Evolutionary conservation across 208 protist species (phyloP).

Genomic region (Strigomonas galati): DNA sequence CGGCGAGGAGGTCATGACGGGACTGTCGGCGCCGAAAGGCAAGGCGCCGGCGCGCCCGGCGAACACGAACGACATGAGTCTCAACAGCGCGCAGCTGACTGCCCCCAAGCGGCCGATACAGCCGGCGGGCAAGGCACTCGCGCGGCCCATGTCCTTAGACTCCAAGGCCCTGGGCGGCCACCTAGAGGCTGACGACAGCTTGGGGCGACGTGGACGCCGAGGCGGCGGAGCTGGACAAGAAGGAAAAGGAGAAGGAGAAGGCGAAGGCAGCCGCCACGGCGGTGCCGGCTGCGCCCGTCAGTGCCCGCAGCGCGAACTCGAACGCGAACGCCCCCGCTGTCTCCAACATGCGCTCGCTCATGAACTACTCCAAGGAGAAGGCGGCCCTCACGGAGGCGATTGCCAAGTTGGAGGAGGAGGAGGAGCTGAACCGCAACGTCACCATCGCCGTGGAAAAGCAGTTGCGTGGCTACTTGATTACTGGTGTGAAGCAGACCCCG

Average conservation of each 20-base stretch:
- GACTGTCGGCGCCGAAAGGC: not conserved
- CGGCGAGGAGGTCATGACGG: slow-evolving; percentile 1
- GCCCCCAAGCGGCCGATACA: not conserved
- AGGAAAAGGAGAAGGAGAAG: not conserved
- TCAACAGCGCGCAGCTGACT: slow-evolving; percentile 17
- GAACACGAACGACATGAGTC: slow-evolving; percentile 14
- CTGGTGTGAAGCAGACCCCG: not conserved
- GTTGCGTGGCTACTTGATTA: slow-evolving; percentile 30
- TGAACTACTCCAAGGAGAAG: slow-evolving; percentile 29
- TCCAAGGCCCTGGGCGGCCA: slow-evolving; percentile 24
- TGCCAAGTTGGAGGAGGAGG: slow-evolving; percentile 24
- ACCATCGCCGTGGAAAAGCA: slow-evolving; percentile 40
- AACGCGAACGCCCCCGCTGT: not conserved
- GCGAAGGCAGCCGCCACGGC: not conserved
- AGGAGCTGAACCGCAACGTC: slow-evolving; percentile 42
- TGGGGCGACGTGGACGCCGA: slow-evolving; percentile 30
- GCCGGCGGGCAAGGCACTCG: slow-evolving; percentile 4
- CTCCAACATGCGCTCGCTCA: slow-evolving; percentile 21
- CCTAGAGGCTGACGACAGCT: slow-evolving; percentile 30
- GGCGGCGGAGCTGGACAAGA: not conserved
- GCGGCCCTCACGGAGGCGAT: slow-evolving; percentile 14
- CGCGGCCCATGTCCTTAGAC: slow-evolving; percentile 27
- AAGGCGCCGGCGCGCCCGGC: not conserved
- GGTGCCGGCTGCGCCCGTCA: no score
- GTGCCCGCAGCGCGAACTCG: not conserved